phyloP scores from a whole-genome alignment of 164 flowering plant species.

The Umbilicus rupestris region DNA sequence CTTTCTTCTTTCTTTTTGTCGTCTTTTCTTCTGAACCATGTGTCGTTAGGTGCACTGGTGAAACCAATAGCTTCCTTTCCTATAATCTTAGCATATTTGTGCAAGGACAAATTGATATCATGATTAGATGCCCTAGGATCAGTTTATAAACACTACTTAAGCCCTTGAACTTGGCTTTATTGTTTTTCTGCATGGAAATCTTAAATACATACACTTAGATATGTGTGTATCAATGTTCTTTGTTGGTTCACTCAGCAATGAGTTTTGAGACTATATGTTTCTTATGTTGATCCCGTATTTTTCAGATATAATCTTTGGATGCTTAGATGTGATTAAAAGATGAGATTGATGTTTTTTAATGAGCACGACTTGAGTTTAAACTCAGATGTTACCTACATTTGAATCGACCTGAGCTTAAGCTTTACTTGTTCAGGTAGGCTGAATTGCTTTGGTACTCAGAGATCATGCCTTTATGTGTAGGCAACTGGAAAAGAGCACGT shows the following conservation, averaged over 20 bases:
- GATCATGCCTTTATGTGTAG: conserved; percentile 30
- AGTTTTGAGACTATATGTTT: not conserved
- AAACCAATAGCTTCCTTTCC: not conserved
- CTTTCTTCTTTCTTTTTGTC: not conserved
- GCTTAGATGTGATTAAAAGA: not conserved
- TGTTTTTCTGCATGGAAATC: not conserved
- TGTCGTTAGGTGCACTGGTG: not conserved
- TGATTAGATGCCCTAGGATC: not conserved
- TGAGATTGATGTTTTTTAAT: not conserved
- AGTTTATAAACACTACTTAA: not conserved
- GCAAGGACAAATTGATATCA: not conserved
- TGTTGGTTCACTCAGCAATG: not conserved
- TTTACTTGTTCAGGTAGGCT: conserved; percentile 7
- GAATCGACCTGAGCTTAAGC: conserved; percentile 5
- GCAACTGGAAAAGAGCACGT: conserved; percentile 78
- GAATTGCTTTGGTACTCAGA: conserved; percentile 9
- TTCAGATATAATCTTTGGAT: no score
- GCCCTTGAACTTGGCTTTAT: not conserved
- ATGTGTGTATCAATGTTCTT: not conserved
- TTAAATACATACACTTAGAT: not conserved
- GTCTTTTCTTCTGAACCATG: not conserved
- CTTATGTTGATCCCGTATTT: not conserved
- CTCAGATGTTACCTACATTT: not conserved
- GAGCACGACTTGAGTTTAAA: not conserved
- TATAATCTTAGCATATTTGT: not conserved